Base-by-base conservation (phyloP, 306 rosid genomes). In the Medicago lupulina region DNA sequence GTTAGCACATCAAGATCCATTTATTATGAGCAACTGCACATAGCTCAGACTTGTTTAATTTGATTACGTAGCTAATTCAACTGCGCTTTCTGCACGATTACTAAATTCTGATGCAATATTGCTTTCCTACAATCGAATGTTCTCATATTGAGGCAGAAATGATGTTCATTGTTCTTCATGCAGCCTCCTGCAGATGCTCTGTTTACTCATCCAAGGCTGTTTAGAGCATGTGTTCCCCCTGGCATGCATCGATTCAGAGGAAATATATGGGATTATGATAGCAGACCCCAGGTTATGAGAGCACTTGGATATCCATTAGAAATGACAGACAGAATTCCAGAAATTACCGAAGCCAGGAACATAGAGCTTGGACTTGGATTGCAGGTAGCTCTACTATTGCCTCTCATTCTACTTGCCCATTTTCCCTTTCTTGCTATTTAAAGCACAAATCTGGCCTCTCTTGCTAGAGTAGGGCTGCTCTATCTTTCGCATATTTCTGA, bases 181-280 rank as follows among this genome's bases (percentile, higher is more conserved):
- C 91, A 96, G 98, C 92, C 97, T 78, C 98, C 97, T 74, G 91
- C 93, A 89, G 99, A 96, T 89, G 96, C 99, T 62, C 87, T 96
- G 31, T 92, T 96, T 86, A 91, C 87, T 19, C 98, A 96, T 41
- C 98, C 99, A 19, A 86, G 97, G 87, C 90, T 96, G 81, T 96
- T 90, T 71, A 87, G 97, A 86, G 99, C 98, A 40, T 96, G 97
- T 71, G 98, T 92, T 65, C 97, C 98, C 47, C 97, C 99, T 6
- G 97, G 97, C 36, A 96, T 92, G 98, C 99, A 96, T 70, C 88
- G 93, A 70, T 96, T 90, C 79, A 88, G 98, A 84, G 97, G 97
- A 81, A 96, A 90, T 82, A 83, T 96, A 77, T 96, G 98, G 98
- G 99, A 96, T 76, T 92, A 83, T 64, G 96, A 96, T 41, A 77